Conservation (phyloP, 179 eudicot genomes). For the Beta macrorhiza region DNA sequence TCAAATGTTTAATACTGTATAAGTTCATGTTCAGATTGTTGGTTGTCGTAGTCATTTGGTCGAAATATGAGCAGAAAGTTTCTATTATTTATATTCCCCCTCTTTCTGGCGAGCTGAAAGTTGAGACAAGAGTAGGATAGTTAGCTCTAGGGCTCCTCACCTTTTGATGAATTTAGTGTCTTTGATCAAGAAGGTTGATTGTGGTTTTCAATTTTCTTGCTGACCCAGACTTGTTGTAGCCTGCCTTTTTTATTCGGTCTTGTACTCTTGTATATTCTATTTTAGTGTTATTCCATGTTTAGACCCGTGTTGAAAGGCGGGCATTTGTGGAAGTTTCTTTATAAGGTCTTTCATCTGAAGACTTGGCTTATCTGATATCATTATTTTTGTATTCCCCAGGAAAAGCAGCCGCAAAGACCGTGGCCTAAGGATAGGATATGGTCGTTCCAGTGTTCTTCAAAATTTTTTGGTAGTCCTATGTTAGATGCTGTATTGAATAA, state of each 20-base stretch:
- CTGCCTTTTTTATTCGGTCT: background rate
- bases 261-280: background rate
- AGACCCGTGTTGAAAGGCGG: no score
- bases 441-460: constrained; percentile 60
- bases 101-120: background rate
- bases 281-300: no score
- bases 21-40: background rate
- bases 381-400: constrained; percentile 40
- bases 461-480: constrained; percentile 92
- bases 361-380: background rate
- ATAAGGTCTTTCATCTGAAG: no score
- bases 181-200: no score
- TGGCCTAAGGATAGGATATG: constrained; percentile 93
- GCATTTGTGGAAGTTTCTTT: background rate
- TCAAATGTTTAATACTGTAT: background rate
- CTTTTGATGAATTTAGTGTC: no score
- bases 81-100: background rate
- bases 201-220: background rate
- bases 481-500: constrained; percentile 68
- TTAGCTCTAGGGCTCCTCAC: background rate
- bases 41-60: background rate
- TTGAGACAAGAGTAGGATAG: no score
- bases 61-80: background rate
- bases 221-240: background rate
- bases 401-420: constrained; percentile 79